These are phyloP conservation scores for Vitis vinifera DNA, from an alignment of 164 flowering plant genomes.

Conservation along the genomic window DNA sequence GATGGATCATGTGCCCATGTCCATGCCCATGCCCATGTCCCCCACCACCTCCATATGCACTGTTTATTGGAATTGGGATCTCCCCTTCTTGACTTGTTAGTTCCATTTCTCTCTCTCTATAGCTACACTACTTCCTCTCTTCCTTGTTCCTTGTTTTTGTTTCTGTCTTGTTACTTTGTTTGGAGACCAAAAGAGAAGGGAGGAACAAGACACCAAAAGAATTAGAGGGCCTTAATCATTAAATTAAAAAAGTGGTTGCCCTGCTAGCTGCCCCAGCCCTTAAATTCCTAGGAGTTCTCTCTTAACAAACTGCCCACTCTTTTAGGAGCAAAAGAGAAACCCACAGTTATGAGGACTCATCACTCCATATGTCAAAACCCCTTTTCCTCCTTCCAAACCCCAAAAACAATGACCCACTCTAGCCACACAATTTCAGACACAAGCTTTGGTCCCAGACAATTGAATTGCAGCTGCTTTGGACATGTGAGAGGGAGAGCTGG, in stretches of 20 bases:
- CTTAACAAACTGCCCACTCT: not conserved
- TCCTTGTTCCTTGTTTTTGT: slow-evolving; percentile 1
- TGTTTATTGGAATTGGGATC: slow-evolving; percentile 63
- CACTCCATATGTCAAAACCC: not conserved
- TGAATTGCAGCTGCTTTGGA: not conserved
- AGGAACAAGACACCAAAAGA: not conserved
- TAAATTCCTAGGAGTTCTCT: not conserved
- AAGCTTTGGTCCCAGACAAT: not conserved
- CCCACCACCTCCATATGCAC: slow-evolving; percentile 40
- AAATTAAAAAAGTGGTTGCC: not conserved
- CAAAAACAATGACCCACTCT: not conserved
- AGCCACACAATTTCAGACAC: not conserved
- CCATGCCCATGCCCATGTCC: slow-evolving; percentile 34
- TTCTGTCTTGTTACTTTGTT: slow-evolving; percentile 13
- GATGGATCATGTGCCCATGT: slow-evolving; percentile 50
- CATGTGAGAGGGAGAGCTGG: not conserved
- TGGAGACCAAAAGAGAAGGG: slow-evolving; percentile 38
- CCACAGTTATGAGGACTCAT: not conserved
- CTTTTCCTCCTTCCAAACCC: not conserved
- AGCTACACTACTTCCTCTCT: not conserved
- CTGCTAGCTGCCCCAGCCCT: too few relatives aligned
- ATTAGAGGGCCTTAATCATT: slow-evolving; percentile 1
- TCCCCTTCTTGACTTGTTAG: slow-evolving; percentile 53
- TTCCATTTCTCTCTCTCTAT: slow-evolving; percentile 31
- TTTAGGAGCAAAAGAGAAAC: not conserved